A percentile compares a stretch with the other conserved stretches of the same genome.
Conservation (phyloP, 2,329 filamentous ascomycete species). For the Claviceps capensis region DNA sequence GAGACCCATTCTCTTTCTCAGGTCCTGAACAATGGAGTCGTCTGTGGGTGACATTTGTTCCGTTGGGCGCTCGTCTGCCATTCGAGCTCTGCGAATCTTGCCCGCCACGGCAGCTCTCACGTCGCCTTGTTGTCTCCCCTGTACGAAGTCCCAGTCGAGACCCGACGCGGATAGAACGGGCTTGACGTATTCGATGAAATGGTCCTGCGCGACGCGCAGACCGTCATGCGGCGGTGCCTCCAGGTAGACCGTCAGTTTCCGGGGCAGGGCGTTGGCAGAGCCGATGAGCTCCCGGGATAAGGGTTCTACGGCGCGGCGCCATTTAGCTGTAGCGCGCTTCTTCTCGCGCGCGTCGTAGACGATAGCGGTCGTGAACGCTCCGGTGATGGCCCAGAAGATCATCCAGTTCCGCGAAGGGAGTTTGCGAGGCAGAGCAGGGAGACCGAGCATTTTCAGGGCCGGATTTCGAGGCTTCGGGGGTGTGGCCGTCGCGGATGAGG, state of each 20-base stretch:
- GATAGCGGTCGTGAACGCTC: constrained; percentile 64
- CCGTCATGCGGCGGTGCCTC: constrained; percentile 79
- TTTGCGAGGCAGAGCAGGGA: constrained; percentile 70
- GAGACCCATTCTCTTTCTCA: constrained; percentile 53
- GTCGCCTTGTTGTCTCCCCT: constrained; percentile 86
- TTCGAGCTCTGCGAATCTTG: constrained; percentile 60
- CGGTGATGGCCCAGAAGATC: constrained; percentile 76
- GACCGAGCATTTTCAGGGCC: constrained; percentile 64
- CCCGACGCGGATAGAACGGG: constrained; percentile 80
- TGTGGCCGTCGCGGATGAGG: constrained; percentile 14
- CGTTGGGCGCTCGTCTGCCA: constrained; percentile 39
- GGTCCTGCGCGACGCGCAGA: constrained; percentile 72
- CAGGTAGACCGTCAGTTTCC: constrained; percentile 76
- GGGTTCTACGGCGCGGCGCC: constrained; percentile 74
- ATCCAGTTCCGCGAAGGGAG: constrained; percentile 95
- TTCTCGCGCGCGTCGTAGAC: constrained; percentile 91
- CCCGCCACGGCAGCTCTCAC: constrained; percentile 77
- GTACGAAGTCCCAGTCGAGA: constrained; percentile 90
- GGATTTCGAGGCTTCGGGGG: constrained; percentile 45
- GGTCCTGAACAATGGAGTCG: constrained; percentile 44
- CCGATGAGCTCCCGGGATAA: constrained; percentile 65
- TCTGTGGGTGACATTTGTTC: constrained; percentile 32
- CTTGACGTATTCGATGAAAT: constrained; percentile 94
- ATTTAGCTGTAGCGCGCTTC: constrained; percentile 70
- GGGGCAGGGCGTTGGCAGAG: constrained; percentile 54